Conservation (phyloP, 257 asterid species). For the Coffea eugenioides region DNA sequence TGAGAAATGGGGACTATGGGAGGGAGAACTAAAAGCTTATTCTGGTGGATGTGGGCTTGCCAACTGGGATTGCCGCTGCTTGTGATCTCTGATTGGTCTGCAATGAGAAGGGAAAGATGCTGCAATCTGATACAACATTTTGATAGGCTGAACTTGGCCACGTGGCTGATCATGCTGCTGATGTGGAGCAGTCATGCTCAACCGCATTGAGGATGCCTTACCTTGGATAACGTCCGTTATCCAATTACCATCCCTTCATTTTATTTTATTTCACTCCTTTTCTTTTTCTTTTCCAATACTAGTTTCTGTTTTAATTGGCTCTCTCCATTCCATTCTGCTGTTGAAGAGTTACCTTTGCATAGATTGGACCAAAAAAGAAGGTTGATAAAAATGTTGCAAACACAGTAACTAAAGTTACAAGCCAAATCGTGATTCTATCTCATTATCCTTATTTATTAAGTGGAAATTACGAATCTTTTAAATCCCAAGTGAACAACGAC, state of each 20-base stretch:
- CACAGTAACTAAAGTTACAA: no score
- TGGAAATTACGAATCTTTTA: no score
- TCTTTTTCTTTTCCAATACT: no score
- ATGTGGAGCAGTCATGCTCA: slow-evolving; percentile 32
- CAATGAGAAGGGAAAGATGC: slow-evolving; percentile 11
- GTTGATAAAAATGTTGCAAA: no score
- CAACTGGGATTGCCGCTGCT: slow-evolving; percentile 36
- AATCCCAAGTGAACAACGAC: no score
- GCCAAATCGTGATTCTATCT: no score
- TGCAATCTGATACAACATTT: slow-evolving; percentile 48
- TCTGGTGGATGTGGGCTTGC: slow-evolving; percentile 65
- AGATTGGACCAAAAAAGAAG: no score
- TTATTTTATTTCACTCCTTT: not conserved
- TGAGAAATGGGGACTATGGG: not conserved
- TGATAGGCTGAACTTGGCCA: slow-evolving; percentile 44
- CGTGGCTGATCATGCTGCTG: slow-evolving; percentile 46
- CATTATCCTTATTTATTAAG: no score
- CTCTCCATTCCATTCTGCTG: no score
- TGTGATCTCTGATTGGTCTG: slow-evolving; percentile 32
- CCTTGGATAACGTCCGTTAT: slow-evolving; percentile 45
- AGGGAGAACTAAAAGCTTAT: slow-evolving; percentile 34
- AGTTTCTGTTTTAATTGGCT: no score
- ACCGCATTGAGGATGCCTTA: slow-evolving; percentile 18
- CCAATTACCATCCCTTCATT: not conserved
- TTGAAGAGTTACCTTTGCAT: no score